phyloP scores from a whole-genome alignment of 441 rosid genomes.

The Populus hybrid region DNA sequence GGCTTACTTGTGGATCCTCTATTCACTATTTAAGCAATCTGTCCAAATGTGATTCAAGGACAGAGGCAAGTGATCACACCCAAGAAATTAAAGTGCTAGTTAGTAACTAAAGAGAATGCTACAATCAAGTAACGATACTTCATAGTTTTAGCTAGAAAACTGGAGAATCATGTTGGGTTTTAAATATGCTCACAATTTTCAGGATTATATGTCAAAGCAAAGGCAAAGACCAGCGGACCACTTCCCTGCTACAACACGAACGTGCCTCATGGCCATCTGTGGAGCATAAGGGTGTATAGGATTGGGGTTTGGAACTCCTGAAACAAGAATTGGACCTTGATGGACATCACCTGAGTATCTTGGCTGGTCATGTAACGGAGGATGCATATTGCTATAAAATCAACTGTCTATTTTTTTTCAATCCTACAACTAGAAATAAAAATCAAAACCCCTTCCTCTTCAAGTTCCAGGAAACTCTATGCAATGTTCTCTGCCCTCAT shows the following conservation, averaged over 20 bases:
- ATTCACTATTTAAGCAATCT: slow-evolving; percentile 55
- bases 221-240: slow-evolving; percentile 13
- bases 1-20: slow-evolving; percentile 25
- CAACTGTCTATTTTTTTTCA: no score
- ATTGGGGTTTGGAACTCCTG: slow-evolving; percentile 23
- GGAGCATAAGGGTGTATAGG: slow-evolving; percentile 5
- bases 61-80: slow-evolving; percentile 33
- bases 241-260: slow-evolving; percentile 1
- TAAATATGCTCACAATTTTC: slow-evolving; percentile 7
- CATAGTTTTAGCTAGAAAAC: no score
- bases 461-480: no score
- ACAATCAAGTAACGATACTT: no score
- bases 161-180: neutral
- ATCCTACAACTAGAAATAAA: no score
- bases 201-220: slow-evolving; percentile 15
- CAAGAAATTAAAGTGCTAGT: slow-evolving; percentile 7
- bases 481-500: no score
- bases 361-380: slow-evolving; percentile 5
- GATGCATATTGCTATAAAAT: slow-evolving; percentile 22
- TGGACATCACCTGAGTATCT: neutral
- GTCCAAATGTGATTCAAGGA: slow-evolving; percentile 60
- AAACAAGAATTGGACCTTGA: slow-evolving; percentile 17
- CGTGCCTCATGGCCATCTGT: slow-evolving; percentile 11
- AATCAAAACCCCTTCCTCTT: no score
- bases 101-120: slow-evolving; percentile 29